phyloP scores from a whole-genome alignment of 345 rosid species.

The Mallotus nudiflorus region DNA sequence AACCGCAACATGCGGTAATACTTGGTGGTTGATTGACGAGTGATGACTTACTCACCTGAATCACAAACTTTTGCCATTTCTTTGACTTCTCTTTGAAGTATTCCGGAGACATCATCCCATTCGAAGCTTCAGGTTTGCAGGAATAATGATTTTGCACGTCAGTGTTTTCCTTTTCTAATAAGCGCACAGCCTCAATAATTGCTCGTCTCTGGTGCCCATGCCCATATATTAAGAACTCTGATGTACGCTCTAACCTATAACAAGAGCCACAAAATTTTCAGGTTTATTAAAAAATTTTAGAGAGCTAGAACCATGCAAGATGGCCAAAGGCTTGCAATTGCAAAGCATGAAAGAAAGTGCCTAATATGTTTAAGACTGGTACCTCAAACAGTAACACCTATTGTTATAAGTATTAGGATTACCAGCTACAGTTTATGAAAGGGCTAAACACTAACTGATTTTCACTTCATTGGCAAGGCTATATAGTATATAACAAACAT shows the following conservation, averaged over 20 bases:
- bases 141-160: conserved; percentile 26
- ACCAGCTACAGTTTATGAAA: not conserved
- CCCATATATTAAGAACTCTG: conserved; percentile 85
- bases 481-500: not conserved
- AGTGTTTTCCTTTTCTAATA: conserved; percentile 60
- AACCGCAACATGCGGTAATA: not conserved
- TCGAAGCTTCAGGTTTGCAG: conserved; percentile 42
- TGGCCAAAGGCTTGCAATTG: not conserved
- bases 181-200: conserved; percentile 82
- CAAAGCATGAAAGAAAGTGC: conserved; percentile 5
- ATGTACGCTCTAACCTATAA: conserved; percentile 73
- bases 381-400: not conserved
- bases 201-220: conserved; percentile 96
- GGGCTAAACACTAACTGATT: not conserved
- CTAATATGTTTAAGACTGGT: not conserved
- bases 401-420: not conserved
- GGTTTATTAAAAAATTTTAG: conserved; percentile 3
- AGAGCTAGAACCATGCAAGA: conserved; percentile 2
- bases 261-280: conserved; percentile 20
- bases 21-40: not conserved
- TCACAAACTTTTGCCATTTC: conserved; percentile 90
- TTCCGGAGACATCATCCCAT: conserved; percentile 42
- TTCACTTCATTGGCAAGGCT: conserved; percentile 14
- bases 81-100: conserved; percentile 72
- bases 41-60: conserved; percentile 56